Base-by-base conservation (phyloP, 805 yeast genomes). In the Suhomyces tanzawaensis region DNA sequence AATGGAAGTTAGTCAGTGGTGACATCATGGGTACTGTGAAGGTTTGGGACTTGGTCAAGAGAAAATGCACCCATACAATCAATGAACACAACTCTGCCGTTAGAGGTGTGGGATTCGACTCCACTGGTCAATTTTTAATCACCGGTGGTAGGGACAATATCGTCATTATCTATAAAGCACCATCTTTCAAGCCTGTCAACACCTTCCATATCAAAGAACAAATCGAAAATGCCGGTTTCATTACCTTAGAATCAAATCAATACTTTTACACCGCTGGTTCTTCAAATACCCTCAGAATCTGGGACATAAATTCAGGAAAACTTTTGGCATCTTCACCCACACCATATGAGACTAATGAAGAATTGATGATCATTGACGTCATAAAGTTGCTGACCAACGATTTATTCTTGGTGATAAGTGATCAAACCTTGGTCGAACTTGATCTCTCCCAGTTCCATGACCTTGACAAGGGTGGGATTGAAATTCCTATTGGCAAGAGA, bases 111-210 rank as follows among this genome's bases (percentile, higher is more conserved):
- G 85, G 78, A 14, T 83, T 90, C 50, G 60, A 62, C 41, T 51
- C 51, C 1, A 70, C 66, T 23, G 87, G 84, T 8, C 66, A 68
- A 15, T 57, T 66, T 21, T 71, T 93, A 39, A 60, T 89, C 19
- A 79, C 85, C 47, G 96, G 95, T 48, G 96, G 97, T 25, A 76
- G 99, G 64, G 99, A 93, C 59, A 83, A 82, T 52, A 71, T 90
- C 28, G 76, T 75, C 40, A 73, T 81, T 45, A 61, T 77, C 35
- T 88, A 79, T 71, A 71, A 64, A 36, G 71, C 57, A 39, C 43
- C 48, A 47, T 74, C 71, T 49, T 71, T 66, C 56, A 81, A 76
- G 54, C 72, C 82, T 30, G 52, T 73, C 13, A 79, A 77, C 42
- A 84, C 95, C 0, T 66, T 87, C 19, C 85, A 95, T 0, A 79